These are phyloP conservation scores for Amphirosellinia nigrospora DNA, from an alignment of 495 filamentous ascomycete species.

Conservation along the genomic window DNA sequence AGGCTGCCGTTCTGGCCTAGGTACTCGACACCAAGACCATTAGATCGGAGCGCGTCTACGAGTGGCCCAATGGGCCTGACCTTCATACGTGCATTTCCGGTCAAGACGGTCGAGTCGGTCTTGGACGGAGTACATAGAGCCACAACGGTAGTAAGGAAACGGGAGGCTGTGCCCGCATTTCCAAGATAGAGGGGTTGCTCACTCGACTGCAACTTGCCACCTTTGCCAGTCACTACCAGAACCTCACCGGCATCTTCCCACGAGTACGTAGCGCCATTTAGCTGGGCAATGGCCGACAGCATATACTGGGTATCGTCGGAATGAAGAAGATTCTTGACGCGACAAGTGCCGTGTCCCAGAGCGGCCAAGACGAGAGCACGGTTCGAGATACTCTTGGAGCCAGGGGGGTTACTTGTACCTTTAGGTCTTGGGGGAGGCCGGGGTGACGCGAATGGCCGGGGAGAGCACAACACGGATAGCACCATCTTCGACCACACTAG, in stretches of 20 bases:
- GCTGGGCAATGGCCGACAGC: constrained; percentile 81
- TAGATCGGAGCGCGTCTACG: constrained; percentile 86
- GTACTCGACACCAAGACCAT: constrained; percentile 84
- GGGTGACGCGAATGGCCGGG: constrained; percentile 77
- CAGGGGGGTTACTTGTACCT: constrained; percentile 86
- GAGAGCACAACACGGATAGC: constrained; percentile 86
- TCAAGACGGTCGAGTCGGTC: constrained; percentile 76
- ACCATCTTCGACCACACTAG: constrained; percentile 84
- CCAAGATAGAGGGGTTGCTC: constrained; percentile 84
- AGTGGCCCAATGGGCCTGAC: constrained; percentile 89
- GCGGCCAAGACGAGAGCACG: constrained; percentile 91
- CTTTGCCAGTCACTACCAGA: constrained; percentile 87
- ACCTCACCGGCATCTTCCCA: constrained; percentile 95
- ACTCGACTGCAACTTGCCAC: constrained; percentile 81
- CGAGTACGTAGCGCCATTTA: constrained; percentile 88
- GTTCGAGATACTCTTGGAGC: constrained; percentile 98
- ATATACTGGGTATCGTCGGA: constrained; percentile 98
- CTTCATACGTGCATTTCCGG: constrained; percentile 97
- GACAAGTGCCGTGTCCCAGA: constrained; percentile 83
- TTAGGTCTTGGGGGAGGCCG: constrained; percentile 64
- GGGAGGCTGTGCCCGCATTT: constrained; percentile 94
- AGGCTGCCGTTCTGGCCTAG: constrained; percentile 80
- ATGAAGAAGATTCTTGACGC: constrained; percentile 89
- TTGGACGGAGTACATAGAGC: constrained; percentile 74
- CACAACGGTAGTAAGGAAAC: constrained; percentile 93